These are phyloP conservation scores for Xanthoconium stramineum DNA, from an alignment of 768 basidiomycete genomes.

Conservation along the genomic window DNA sequence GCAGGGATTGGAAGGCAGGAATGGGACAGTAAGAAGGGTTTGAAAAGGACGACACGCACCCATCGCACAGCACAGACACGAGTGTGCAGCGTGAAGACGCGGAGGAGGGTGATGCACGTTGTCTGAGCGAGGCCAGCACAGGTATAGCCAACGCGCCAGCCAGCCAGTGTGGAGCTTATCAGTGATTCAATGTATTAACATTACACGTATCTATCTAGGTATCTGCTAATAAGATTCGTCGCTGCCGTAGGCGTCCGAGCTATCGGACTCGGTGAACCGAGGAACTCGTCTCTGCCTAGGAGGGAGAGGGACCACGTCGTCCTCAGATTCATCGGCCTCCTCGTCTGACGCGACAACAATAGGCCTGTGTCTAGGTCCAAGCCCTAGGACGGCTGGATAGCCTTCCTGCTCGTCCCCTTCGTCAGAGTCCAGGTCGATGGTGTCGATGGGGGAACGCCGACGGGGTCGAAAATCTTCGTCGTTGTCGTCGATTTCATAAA, in stretches of 20 bases:
- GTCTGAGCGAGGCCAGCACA: conserved; percentile 17
- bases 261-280: conserved; percentile 21
- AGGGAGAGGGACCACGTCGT: neutral
- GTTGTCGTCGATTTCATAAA: conserved; percentile 23
- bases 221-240: neutral
- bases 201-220: neutral
- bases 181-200: no score
- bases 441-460: neutral
- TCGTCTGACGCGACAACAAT: conserved; percentile 18
- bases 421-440: conserved; percentile 11
- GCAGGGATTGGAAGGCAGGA: neutral
- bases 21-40: conserved; percentile 11
- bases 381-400: neutral
- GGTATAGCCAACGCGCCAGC: neutral
- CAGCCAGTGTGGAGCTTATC: neutral
- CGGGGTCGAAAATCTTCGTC: conserved; percentile 1
- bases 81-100: conserved; percentile 29
- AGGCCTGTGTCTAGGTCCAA: neutral
- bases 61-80: conserved; percentile 30
- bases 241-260: conserved; percentile 13
- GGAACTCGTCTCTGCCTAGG: neutral
- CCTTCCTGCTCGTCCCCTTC: conserved; percentile 4
- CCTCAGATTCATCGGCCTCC: conserved; percentile 5
- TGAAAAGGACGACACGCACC: conserved; percentile 22
- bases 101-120: conserved; percentile 24